Percentiles rank a stretch among this genome's conserved stretches.
These are phyloP conservation scores for Didymosphaeria variabile DNA, from an alignment of 2,329 filamentous ascomycete species.

Conservation along the genomic window DNA sequence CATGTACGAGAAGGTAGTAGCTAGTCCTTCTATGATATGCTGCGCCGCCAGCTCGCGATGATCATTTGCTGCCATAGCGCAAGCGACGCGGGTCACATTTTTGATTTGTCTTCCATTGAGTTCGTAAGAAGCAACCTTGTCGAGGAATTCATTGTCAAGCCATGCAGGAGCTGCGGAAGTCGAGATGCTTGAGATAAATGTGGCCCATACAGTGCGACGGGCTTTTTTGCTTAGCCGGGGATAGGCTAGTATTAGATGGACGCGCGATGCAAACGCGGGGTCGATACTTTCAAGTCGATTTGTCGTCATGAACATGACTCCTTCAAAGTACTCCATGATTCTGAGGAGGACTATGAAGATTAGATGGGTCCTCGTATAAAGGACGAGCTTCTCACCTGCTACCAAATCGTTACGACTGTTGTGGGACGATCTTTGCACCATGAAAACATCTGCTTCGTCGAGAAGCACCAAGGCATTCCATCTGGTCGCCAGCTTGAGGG, in stretches of 20 bases:
- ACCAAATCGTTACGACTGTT: slow-evolving; percentile 24
- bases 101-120: too few relatives aligned
- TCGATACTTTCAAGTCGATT: slow-evolving; percentile 70
- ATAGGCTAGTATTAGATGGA: slow-evolving; percentile 82
- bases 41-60: too few relatives aligned
- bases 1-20: too few relatives aligned
- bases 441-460: slow-evolving; percentile 56
- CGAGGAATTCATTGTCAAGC: too few relatives aligned
- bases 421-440: slow-evolving; percentile 18
- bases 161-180: too few relatives aligned
- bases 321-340: slow-evolving; percentile 51
- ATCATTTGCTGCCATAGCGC: too few relatives aligned
- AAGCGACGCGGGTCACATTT: too few relatives aligned
- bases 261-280: slow-evolving; percentile 85
- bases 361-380: background rate
- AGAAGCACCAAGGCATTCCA: slow-evolving; percentile 55
- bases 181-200: slow-evolving; percentile 24
- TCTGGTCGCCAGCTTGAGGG: slow-evolving; percentile 28
- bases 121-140: too few relatives aligned
- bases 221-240: slow-evolving; percentile 22
- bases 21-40: too few relatives aligned
- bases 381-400: slow-evolving; percentile 5
- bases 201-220: slow-evolving; percentile 32
- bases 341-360: slow-evolving; percentile 35
- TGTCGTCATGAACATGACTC: slow-evolving; percentile 51